These are phyloP conservation scores for Pyronema domesticum DNA, from an alignment of 495 filamentous ascomycete genomes.

Conservation along the genomic window DNA sequence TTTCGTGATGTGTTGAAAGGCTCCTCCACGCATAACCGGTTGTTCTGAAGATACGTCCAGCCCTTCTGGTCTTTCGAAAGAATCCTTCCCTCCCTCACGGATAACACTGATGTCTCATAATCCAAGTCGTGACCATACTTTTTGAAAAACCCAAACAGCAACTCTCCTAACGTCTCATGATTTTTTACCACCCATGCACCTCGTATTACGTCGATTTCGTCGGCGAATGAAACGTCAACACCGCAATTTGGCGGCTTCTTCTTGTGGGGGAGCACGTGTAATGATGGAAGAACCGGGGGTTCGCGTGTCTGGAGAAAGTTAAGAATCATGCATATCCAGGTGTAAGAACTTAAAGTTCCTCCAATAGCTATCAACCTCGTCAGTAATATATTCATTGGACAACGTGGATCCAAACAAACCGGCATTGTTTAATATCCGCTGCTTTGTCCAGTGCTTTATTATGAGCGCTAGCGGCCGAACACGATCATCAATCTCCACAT, in stretches of 20 bases:
- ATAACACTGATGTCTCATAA: conserved; percentile 68
- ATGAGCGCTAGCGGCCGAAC: conserved; percentile 88
- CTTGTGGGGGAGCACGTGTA: conserved; percentile 59
- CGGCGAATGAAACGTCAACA: conserved; percentile 57
- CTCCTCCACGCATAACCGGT: conserved; percentile 84
- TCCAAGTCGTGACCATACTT: conserved; percentile 88
- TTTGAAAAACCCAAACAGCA: conserved; percentile 86
- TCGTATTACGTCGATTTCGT: conserved; percentile 54
- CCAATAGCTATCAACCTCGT: conserved; percentile 47
- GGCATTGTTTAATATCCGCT: conserved; percentile 83
- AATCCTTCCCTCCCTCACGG: conserved; percentile 65
- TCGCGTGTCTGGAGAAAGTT: conserved; percentile 84
- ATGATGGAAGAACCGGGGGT: conserved; percentile 69
- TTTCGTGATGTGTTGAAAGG: conserved; percentile 92
- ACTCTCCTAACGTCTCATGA: conserved; percentile 59
- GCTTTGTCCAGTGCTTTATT: conserved; percentile 91
- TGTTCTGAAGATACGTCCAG: conserved; percentile 57
- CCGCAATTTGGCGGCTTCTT: conserved; percentile 42
- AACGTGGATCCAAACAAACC: conserved; percentile 37
- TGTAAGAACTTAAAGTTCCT: conserved; percentile 91
- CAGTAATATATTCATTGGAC: conserved; percentile 5
- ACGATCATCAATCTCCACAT: conserved; percentile 81
- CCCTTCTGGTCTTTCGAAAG: conserved; percentile 73
- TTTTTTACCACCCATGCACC: conserved; percentile 57
- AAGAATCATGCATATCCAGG: conserved; percentile 99